phyloP scores from a whole-genome alignment of 2,329 filamentous ascomycete species.

The Penicillium hordei region DNA sequence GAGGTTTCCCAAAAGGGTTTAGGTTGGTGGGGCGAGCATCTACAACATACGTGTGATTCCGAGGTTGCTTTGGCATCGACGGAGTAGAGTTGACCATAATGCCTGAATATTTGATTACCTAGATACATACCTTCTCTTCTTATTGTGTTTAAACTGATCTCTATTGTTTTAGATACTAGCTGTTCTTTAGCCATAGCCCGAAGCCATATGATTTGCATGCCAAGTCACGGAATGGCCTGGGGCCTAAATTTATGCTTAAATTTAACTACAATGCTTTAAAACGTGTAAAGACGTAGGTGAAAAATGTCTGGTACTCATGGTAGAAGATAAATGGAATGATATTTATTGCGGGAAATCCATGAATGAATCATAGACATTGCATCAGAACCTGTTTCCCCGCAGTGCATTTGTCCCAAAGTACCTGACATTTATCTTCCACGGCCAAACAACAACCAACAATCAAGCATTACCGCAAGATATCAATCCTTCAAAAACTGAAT shows the following conservation, averaged over 20 bases:
- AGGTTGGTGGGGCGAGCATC: not conserved
- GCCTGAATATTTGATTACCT: too few relatives aligned
- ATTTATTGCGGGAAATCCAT: not conserved
- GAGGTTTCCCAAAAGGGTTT: not conserved
- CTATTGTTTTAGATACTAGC: too few relatives aligned
- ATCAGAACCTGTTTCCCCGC: constrained; percentile 7
- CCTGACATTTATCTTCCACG: not conserved
- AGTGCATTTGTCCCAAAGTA: not conserved
- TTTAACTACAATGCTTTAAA: not conserved
- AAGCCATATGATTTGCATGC: not conserved
- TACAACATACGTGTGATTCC: not conserved
- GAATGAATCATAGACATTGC: not conserved
- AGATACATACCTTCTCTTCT: too few relatives aligned
- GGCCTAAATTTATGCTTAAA: constrained; percentile 4
- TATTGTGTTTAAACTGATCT: not conserved
- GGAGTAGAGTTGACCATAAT: too few relatives aligned
- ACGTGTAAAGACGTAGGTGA: not conserved
- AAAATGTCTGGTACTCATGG: too few relatives aligned
- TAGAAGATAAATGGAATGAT: too few relatives aligned
- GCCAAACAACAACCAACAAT: not conserved
- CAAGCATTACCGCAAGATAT: not conserved
- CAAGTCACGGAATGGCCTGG: not conserved
- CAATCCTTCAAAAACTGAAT: not conserved
- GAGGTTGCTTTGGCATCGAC: too few relatives aligned
- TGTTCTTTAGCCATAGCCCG: not conserved